Conservation (phyloP, 345 rosid genomes). For the Noccaea caerulescens region DNA sequence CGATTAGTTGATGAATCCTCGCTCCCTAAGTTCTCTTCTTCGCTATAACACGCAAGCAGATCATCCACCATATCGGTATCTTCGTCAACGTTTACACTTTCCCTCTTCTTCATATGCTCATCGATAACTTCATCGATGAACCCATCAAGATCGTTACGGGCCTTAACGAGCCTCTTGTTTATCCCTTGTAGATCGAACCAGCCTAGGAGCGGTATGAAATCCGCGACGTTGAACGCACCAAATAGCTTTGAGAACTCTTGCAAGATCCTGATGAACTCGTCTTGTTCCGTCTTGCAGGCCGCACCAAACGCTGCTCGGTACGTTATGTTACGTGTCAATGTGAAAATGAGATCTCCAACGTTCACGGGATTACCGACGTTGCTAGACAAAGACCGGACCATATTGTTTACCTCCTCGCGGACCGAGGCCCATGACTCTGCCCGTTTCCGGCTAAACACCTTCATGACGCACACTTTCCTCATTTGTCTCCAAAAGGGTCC, state of each 20-base stretch:
- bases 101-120: conserved; percentile 66
- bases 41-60: conserved; percentile 70
- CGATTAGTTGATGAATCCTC: conserved; percentile 46
- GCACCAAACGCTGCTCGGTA: conserved; percentile 87
- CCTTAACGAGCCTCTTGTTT: conserved; percentile 56
- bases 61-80: conserved; percentile 88
- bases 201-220: conserved; percentile 71
- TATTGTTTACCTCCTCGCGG: conserved; percentile 70
- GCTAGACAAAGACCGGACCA: conserved; percentile 48
- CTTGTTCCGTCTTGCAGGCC: conserved; percentile 63
- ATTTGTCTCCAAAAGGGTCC: conserved; percentile 97
- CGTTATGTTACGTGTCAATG: conserved; percentile 71
- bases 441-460: conserved; percentile 83
- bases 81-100: conserved; percentile 21
- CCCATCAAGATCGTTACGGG: conserved; percentile 66
- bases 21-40: conserved; percentile 46
- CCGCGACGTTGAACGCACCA: conserved; percentile 90
- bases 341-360: conserved; percentile 75
- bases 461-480: conserved; percentile 87
- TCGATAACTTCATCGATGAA: conserved; percentile 82
- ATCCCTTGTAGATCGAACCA: conserved; percentile 81
- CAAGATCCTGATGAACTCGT: conserved; percentile 71
- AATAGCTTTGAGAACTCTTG: conserved; percentile 95
- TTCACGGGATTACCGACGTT: conserved; percentile 59
- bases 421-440: conserved; percentile 91